These are phyloP conservation scores for Diaporthe ilicicola DNA, from an alignment of 2,329 filamentous ascomycete species.

Conservation along the genomic window DNA sequence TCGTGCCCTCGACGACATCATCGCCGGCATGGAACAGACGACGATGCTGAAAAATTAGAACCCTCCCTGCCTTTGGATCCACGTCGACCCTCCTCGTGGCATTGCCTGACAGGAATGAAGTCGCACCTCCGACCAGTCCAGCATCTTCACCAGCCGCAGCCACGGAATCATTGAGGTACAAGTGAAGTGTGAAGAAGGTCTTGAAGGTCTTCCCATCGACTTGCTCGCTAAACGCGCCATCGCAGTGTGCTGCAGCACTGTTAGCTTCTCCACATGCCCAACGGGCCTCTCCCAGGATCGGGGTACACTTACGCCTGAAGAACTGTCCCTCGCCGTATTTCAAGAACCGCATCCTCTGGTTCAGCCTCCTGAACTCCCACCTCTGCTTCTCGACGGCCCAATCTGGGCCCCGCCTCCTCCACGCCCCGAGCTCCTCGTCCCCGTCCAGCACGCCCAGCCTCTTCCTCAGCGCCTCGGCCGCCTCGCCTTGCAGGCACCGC, in stretches of 20 bases:
- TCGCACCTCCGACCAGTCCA: slow-evolving; percentile 61
- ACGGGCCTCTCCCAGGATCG: slow-evolving; percentile 22
- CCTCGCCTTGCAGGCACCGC: slow-evolving; percentile 58
- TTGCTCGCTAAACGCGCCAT: slow-evolving; percentile 67
- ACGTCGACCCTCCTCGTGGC: slow-evolving; percentile 57
- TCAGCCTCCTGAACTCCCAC: slow-evolving; percentile 63
- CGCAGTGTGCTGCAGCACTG: slow-evolving; percentile 66
- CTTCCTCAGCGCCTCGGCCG: slow-evolving; percentile 52
- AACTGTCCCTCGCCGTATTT: slow-evolving; percentile 77
- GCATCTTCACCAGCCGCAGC: slow-evolving; percentile 46
- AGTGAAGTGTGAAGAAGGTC: slow-evolving; percentile 64
- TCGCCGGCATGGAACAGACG: slow-evolving; percentile 62
- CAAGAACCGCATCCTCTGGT: slow-evolving; percentile 79
- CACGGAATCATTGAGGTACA: slow-evolving; percentile 62
- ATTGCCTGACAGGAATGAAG: slow-evolving; percentile 59
- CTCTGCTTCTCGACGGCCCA: slow-evolving; percentile 34
- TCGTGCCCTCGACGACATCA: slow-evolving; percentile 57
- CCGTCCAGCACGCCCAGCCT: slow-evolving; percentile 47
- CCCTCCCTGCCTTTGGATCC: slow-evolving; percentile 64
- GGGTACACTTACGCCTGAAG: slow-evolving; percentile 62
- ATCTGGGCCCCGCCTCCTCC: slow-evolving; percentile 26
- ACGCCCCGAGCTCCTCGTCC: slow-evolving; percentile 43
- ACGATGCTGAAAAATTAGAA: slow-evolving; percentile 67
- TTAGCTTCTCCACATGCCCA: background rate
- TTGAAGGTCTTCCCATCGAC: slow-evolving; percentile 54